Conservation (phyloP, 2,329 filamentous ascomycete species). For the Diaporthe ampelina region DNA sequence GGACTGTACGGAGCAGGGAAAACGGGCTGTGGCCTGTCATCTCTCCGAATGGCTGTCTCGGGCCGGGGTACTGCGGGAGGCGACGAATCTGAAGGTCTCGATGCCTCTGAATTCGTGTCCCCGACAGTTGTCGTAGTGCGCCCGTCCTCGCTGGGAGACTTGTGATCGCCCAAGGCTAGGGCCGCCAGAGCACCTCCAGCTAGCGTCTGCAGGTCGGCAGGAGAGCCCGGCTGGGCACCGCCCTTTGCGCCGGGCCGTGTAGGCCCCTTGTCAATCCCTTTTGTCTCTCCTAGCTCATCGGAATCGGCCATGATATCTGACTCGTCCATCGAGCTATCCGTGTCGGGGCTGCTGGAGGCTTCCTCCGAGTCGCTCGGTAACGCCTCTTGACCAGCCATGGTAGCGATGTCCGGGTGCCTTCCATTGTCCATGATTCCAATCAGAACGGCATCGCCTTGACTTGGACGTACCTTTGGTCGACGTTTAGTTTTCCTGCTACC, state of each 20-base stretch:
- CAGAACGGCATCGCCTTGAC: slow-evolving; percentile 76
- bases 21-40: slow-evolving; percentile 38
- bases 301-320: slow-evolving; percentile 40
- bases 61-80: slow-evolving; percentile 21
- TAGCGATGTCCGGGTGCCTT: slow-evolving; percentile 75
- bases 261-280: not conserved
- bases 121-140: slow-evolving; percentile 44
- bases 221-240: slow-evolving; percentile 25
- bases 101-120: slow-evolving; percentile 38
- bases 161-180: slow-evolving; percentile 41
- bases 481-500: slow-evolving; percentile 65
- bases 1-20: slow-evolving; percentile 36
- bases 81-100: slow-evolving; percentile 24
- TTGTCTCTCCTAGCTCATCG: slow-evolving; percentile 44
- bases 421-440: slow-evolving; percentile 74
- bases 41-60: slow-evolving; percentile 32
- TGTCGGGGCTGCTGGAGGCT: slow-evolving; percentile 20
- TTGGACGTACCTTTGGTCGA: slow-evolving; percentile 67
- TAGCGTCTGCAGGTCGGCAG: slow-evolving; percentile 50
- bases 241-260: slow-evolving; percentile 24
- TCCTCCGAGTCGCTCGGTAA: slow-evolving; percentile 59
- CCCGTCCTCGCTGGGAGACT: slow-evolving; percentile 42
- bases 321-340: slow-evolving; percentile 35
- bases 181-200: slow-evolving; percentile 51
- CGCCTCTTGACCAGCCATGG: slow-evolving; percentile 65